Evolutionary conservation across 768 basidiomycete species (phyloP), one percentile per base, ranked within the genome.

Genomic region (Hortiboletus campestris): DNA sequence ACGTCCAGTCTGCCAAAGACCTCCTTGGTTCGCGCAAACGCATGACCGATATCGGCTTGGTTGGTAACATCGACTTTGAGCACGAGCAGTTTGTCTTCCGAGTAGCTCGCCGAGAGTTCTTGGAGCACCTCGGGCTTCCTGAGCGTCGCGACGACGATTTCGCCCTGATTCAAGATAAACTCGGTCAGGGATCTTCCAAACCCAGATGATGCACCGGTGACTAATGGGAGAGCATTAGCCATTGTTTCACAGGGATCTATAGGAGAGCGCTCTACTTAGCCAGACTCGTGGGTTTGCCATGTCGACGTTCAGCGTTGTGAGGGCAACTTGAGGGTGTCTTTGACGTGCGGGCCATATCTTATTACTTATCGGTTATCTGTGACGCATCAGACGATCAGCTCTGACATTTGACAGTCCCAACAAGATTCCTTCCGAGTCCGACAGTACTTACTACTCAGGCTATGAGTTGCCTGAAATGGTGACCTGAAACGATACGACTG

Each of bases 121-220:
- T 49, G 35, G 35, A 66, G 65, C 7, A 49, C 36, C 19, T 61
- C 70, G 2, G 78, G 76, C 35, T 65, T 73, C 43, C 79, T 73
- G 40, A 76, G 65, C 19, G 79, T 78, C 6, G 80, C 78, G 44
- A 78, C 69, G 38, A 62, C 76, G 14, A 63, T 71, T 46, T 76
- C 74, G 20, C 77, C 77, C 6, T 62, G 58, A 12, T 45, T 51
- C 40, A 80, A 67, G 40, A 67, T 66, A 17, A 36, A 51, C 53
- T 76, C 71, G 2, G 67, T 62, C 49, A 75, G 59, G 16, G 56
- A 40, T 28, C 63, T 70, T 12, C 77, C 78, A 42, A 79, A 68
- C 10, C 78, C 76, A 7, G 74, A 65, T 0, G 72, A 74, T n/a
- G 75, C 60, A 6, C 77, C 76, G 10, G 74, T 77, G 25, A 77